phyloP scores from a whole-genome alignment of 805 yeast genomes.

The Yarrowia deformans region DNA sequence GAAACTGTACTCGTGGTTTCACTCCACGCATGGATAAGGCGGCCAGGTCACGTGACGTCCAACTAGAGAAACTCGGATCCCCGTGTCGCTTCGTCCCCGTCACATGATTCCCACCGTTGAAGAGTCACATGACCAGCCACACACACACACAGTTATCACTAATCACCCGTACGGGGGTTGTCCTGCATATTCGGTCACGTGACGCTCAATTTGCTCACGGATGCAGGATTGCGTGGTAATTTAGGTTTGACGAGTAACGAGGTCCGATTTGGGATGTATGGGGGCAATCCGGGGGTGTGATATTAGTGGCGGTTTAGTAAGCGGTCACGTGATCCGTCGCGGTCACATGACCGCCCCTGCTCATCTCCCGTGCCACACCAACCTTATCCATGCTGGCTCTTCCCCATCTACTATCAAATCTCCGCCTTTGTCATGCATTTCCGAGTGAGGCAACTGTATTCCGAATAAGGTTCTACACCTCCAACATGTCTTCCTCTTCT shows the following conservation, averaged over 20 bases:
- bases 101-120: not conserved
- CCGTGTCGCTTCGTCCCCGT: not conserved
- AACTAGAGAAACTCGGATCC: too few species aligned
- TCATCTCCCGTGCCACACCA: not conserved
- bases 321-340: too few species aligned
- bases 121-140: not conserved
- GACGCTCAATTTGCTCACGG: slow-evolving; percentile 19
- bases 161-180: not conserved
- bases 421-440: slow-evolving; percentile 28
- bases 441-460: not conserved
- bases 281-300: too few species aligned
- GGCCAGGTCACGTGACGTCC: not conserved
- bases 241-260: slow-evolving; percentile 4
- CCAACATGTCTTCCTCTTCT: slow-evolving; percentile 7
- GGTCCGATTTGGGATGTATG: not conserved
- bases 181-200: not conserved
- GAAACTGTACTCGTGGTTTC: too few species aligned
- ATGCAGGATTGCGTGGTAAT: not conserved
- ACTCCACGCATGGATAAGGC: not conserved
- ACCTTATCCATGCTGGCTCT: not conserved
- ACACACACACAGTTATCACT: too few species aligned
- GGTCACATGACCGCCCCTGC: not conserved
- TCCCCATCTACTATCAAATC: not conserved
- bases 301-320: too few species aligned
- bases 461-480: not conserved